Base-by-base conservation (phyloP, 306 rosid species). In the Quercus suber region DNA sequence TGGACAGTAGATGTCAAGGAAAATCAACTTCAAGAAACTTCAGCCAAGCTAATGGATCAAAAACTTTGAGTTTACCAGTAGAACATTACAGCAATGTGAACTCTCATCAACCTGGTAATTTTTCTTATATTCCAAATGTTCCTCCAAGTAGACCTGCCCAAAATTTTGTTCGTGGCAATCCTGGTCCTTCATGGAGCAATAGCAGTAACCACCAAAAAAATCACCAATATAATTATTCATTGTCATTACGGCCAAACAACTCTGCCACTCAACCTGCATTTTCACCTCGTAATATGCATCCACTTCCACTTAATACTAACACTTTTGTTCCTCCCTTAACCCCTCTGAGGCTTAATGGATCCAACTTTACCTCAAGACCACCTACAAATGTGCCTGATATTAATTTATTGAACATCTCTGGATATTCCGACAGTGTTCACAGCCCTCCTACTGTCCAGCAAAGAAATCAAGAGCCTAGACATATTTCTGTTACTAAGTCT, bases 391-490 rank as follows among this genome's bases (percentile, higher is more conserved):
- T 82, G 74, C 93, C 91, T 18, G 92, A 90, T 78, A 80, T 89
- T 76, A 78, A 92, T 77, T 87, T 83, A 76, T 80, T 89, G 76
- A 85, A 83, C 72, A 80, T 89, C 77, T 75, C 89, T 55, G 92
- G 87, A 55, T 74, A 86, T 61, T 82, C 82, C 67, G 82, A 72
- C 74, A 75, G 59, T 85, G 85, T 60, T 65, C 91, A 80, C 73
- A 85, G 77, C 58, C 80, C 85, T 15, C 88, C 65, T 21, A 73
- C 55, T 68, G 75, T 81, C 81, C 88, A 78, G 13, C 89, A 81
- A 69, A 84, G 78, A 75, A 78, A 60, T 79, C 90, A 88, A 73
- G 93, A 90, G 73, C 90, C 82, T 9, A 87, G 86, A 75, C 78
- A 49, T 12, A 49, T 3, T 49, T 49, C 53, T 49, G 11, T 85